Conservation (phyloP, 441 rosid species). For the Raphanus hybrid region DNA sequence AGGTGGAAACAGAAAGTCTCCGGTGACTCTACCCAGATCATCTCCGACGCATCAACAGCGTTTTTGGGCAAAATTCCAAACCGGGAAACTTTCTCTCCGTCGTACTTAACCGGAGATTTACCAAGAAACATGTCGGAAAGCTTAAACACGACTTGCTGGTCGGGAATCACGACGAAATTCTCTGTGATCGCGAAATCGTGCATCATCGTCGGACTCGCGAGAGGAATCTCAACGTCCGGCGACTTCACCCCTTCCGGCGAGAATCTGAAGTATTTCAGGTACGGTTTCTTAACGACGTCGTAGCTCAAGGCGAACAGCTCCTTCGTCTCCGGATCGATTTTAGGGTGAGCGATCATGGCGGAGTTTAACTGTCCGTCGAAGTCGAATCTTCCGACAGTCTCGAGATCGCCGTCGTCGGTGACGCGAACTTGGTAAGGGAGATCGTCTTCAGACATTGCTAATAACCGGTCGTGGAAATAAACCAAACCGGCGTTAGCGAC, state of each 20-base stretch:
- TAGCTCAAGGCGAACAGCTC: slow-evolving; percentile 74
- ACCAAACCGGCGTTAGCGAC: slow-evolving; percentile 87
- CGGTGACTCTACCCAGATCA: slow-evolving; percentile 72
- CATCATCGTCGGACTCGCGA: slow-evolving; percentile 74
- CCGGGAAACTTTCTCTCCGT: slow-evolving; percentile 62
- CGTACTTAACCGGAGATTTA: slow-evolving; percentile 76
- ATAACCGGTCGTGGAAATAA: slow-evolving; percentile 65
- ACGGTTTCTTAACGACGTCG: slow-evolving; percentile 71
- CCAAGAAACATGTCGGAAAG: slow-evolving; percentile 74
- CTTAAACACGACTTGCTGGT: slow-evolving; percentile 80
- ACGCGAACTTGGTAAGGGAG: slow-evolving; percentile 74
- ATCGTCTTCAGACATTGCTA: slow-evolving; percentile 88
- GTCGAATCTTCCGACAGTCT: slow-evolving; percentile 65
- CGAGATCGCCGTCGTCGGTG: slow-evolving; percentile 59
- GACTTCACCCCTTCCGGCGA: slow-evolving; percentile 61
- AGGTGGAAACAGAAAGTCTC: slow-evolving; percentile 79
- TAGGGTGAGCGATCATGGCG: slow-evolving; percentile 87
- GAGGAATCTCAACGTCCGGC: slow-evolving; percentile 72
- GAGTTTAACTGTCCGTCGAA: slow-evolving; percentile 58
- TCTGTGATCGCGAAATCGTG: slow-evolving; percentile 83
- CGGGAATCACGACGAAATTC: slow-evolving; percentile 74
- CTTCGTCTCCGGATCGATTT: slow-evolving; percentile 61
- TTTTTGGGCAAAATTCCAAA: slow-evolving; percentile 64
- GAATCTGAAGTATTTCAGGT: slow-evolving; percentile 66
- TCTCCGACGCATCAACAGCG: slow-evolving; percentile 50